Conservation (phyloP, 768 basidiomycete genomes). For the Tulasnella sp. region DNA sequence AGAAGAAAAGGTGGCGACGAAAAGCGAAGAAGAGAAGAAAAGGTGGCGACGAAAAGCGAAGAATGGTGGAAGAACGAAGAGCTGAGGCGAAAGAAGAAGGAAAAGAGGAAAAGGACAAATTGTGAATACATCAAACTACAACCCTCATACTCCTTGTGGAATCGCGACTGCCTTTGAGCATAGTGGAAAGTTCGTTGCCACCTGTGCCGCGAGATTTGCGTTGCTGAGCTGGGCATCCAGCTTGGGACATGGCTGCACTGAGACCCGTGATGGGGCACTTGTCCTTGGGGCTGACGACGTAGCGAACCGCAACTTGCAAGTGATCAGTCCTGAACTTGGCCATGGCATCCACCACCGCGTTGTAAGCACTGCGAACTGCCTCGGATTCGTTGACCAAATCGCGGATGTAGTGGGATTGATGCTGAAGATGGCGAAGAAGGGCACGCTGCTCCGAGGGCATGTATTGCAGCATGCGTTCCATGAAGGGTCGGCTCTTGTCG, state of each 20-base stretch:
- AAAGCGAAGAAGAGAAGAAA: conserved; percentile 12
- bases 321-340: conserved; percentile 25
- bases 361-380: neutral
- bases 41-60: neutral
- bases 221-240: conserved; percentile 12
- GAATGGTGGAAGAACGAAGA: conserved; percentile 4
- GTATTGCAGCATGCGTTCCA: conserved; percentile 84
- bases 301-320: conserved; percentile 25
- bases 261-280: conserved; percentile 22
- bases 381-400: conserved; percentile 42
- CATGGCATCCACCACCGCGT: conserved; percentile 21
- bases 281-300: conserved; percentile 26
- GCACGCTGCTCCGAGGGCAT: conserved; percentile 87
- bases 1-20: neutral
- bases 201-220: conserved; percentile 23
- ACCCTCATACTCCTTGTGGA: conserved; percentile 16
- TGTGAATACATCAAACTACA: neutral
- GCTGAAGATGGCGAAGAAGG: conserved; percentile 62
- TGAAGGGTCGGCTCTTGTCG: conserved; percentile 46
- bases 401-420: conserved; percentile 60
- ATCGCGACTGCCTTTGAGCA: conserved; percentile 22
- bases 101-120: neutral
- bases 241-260: neutral
- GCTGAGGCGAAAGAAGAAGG: neutral
- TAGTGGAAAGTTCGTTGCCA: conserved; percentile 24